Evolutionary conservation across 192 early-diverging fungal genomes (phyloP), one percentile per base, ranked within the genome.

Genomic region (Martensiomyces pterosporus): DNA sequence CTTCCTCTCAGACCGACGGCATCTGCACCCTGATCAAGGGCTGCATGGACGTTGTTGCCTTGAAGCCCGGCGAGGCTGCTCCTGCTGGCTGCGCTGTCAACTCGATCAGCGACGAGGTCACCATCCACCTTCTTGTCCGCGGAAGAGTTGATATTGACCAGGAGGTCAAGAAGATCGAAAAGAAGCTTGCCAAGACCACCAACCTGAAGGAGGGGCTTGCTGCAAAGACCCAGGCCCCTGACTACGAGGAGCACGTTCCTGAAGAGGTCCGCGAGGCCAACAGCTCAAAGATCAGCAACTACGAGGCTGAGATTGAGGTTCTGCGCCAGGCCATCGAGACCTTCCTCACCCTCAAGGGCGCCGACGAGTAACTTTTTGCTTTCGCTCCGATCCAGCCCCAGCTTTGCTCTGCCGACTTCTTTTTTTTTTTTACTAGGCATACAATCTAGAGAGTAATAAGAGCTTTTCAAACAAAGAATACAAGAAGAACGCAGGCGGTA

Each of bases 21-120:
- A 87, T 95, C 60, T 53, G 47, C 3, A 78, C 89, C 12, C 73
- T 94, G 49, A 77, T 82, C 53, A 88, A 89, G 76, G 85, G 87
- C 35, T 77, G 79, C 47, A 81, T 83, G 55, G 77, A 77, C 9
- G 61, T 93, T 40, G 78, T 76, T 15, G 78, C 87, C 12, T 42
- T 94, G 16, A 49, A 64, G 7, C 52, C 76, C 12, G 49, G 50
- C 9, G 68, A 82, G 24, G 24, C 75, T 12, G 74, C 77, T 8
- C 94, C 94, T 21, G 82, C 80, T 15, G 92, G 90, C 24, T 94
- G 92, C 34, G 88, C 89, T 9, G 77, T 88, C 15, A 39, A 69
- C 26, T 80, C 84, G 12, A 55, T 92, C 34, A 79, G 67, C 36
- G 87, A 89, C 18, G 87, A 90, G 24, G 71, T 78, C 29, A 78